phyloP scores from a whole-genome alignment of 2,329 filamentous ascomycete genomes.

The Botryotinia calthae region DNA sequence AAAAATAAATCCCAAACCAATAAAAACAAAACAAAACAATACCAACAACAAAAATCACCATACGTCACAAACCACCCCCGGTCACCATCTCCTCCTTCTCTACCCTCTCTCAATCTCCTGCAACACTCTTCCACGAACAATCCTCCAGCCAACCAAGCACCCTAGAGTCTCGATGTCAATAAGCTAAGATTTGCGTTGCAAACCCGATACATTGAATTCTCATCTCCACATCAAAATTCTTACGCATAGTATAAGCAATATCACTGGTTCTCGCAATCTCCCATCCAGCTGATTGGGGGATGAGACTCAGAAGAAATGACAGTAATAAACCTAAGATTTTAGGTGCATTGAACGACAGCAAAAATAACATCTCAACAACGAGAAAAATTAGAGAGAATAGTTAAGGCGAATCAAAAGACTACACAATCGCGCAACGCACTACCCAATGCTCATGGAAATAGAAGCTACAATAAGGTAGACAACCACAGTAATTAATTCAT shows the following conservation, averaged over 20 bases:
- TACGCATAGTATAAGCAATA: not conserved
- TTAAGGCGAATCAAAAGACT: too few relatives aligned
- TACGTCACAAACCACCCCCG: not conserved
- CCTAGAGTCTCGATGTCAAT: too few relatives aligned
- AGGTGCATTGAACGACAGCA: not conserved
- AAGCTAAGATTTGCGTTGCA: too few relatives aligned
- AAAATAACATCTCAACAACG: accelerated
- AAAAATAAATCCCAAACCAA: not conserved
- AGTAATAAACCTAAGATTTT: not conserved
- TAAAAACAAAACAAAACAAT: not conserved
- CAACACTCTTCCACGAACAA: not conserved
- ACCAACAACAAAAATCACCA: not conserved
- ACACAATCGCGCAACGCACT: not conserved
- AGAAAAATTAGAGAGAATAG: not conserved
- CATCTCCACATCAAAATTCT: not conserved
- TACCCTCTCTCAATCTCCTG: not conserved
- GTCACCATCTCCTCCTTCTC: too few relatives aligned
- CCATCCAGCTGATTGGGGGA: accelerated
- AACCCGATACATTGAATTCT: too few relatives aligned
- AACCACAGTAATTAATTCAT: not conserved
- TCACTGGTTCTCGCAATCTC: not conserved
- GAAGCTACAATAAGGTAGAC: not conserved
- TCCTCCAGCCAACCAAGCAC: not conserved
- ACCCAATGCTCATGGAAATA: not conserved
- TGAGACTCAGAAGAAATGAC: not conserved